A percentile compares a stretch with the other conserved stretches of the same genome.
phyloP scores from a whole-genome alignment of 257 asterid species.

The Gentiana straminea region DNA sequence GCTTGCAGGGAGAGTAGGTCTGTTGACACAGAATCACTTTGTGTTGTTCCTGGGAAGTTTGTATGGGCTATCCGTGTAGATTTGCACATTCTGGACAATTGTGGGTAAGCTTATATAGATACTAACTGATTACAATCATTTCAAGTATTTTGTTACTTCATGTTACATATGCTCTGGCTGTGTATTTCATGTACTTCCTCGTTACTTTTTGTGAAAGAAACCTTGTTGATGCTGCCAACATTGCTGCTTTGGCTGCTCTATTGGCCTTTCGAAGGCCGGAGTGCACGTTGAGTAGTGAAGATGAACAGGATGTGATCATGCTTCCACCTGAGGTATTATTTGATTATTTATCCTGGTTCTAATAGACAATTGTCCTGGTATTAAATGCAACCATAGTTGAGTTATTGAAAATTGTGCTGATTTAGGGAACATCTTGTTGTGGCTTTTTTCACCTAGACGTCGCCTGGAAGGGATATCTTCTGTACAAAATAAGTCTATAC shows the following conservation, averaged over 20 bases:
- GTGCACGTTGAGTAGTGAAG: conserved; percentile 81
- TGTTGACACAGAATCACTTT: conserved; percentile 88
- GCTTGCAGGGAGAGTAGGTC: conserved; percentile 90
- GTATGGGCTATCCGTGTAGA: conserved; percentile 93
- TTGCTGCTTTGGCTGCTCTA: conserved; percentile 94
- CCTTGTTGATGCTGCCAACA: conserved; percentile 93
- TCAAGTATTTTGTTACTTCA: too few species aligned
- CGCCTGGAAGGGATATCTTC: too few species aligned
- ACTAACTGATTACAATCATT: too few species aligned
- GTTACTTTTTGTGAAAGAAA: conserved; percentile 32
- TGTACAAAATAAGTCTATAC: too few species aligned
- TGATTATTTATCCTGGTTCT: neutral
- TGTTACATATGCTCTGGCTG: too few species aligned
- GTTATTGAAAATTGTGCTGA: too few species aligned
- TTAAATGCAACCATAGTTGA: too few species aligned
- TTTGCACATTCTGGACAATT: conserved; percentile 87
- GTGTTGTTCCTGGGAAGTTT: conserved; percentile 90
- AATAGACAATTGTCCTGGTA: too few species aligned
- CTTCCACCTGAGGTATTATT: conserved; percentile 64
- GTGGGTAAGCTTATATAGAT: conserved; percentile 48
- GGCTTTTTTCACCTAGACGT: too few species aligned
- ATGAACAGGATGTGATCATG: conserved; percentile 66
- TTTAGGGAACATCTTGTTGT: too few species aligned
- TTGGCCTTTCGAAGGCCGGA: conserved; percentile 88
- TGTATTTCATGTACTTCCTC: too few species aligned